A percentile compares a stretch with the other conserved stretches of the same genome.
These are phyloP conservation scores for Anisogramma anomala DNA, from an alignment of 2,329 filamentous ascomycete species.

Conservation along the genomic window DNA sequence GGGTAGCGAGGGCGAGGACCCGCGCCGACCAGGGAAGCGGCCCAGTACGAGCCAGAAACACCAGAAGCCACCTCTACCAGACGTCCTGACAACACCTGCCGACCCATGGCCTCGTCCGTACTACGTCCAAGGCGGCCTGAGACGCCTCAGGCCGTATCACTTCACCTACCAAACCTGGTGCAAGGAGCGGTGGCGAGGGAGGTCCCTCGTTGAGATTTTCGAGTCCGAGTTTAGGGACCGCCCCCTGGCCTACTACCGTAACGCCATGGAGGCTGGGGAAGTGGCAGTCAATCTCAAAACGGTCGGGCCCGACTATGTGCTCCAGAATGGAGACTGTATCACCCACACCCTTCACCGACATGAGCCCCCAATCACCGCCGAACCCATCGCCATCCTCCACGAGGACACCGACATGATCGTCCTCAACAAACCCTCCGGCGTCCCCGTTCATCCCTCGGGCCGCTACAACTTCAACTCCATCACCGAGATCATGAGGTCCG, in stretches of 20 bases:
- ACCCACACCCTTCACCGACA: conserved; percentile 92
- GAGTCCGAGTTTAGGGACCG: conserved; percentile 84
- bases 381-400: conserved; percentile 71
- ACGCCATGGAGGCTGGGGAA: conserved; percentile 67
- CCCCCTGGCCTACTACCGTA: conserved; percentile 72
- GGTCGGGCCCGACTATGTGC: conserved; percentile 54
- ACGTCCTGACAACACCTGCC: conserved; percentile 23
- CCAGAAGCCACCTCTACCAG: conserved; percentile 8
- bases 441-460: conserved; percentile 90
- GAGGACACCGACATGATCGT: conserved; percentile 91
- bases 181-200: conserved; percentile 85
- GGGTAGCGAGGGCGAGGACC: not conserved
- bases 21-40: not conserved
- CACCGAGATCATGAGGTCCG: conserved; percentile 81
- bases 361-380: conserved; percentile 80
- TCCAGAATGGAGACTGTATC: conserved; percentile 83
- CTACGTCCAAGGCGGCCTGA: conserved; percentile 70
- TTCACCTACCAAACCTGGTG: conserved; percentile 92
- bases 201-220: conserved; percentile 77
- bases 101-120: conserved; percentile 54
- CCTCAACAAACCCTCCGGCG: conserved; percentile 87
- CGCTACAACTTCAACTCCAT: conserved; percentile 94
- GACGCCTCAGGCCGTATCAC: conserved; percentile 76
- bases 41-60: conserved; percentile 3
- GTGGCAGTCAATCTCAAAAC: conserved; percentile 70